Evolutionary conservation across 176 grass and related monocot species (phyloP).

Genomic region (Oryza officinalis): DNA sequence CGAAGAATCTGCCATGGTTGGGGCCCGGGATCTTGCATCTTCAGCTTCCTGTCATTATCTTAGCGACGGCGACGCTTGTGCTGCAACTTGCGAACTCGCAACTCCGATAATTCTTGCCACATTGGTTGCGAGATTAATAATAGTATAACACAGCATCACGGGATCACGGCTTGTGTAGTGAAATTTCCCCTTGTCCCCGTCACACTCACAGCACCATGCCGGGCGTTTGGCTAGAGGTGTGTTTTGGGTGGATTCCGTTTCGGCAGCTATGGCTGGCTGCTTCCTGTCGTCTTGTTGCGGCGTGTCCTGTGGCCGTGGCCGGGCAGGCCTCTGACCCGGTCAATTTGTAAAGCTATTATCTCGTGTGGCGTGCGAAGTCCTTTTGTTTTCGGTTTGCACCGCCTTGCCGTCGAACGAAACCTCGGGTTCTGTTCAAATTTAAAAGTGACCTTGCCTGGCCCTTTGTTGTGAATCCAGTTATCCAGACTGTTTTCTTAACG

Average conservation of each 20-base stretch:
- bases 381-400: background rate
- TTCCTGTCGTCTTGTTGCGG: constrained; percentile 17
- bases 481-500: background rate
- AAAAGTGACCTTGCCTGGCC: background rate
- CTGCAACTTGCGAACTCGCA: background rate
- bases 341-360: background rate
- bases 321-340: background rate
- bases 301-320: background rate
- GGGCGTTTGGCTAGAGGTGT: background rate
- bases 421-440: background rate
- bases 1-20: constrained; percentile 37
- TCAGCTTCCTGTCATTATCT: background rate
- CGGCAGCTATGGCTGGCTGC: background rate
- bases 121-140: constrained; percentile 5
- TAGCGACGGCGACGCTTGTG: constrained; percentile 21
- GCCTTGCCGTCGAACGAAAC: background rate
- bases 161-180: background rate
- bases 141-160: background rate
- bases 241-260: constrained; percentile 5
- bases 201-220: background rate
- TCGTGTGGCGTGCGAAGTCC: background rate
- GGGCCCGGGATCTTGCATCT: constrained; percentile 61
- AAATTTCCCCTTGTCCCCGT: constrained; percentile 36
- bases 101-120: background rate
- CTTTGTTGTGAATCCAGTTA: background rate